Percentiles rank a stretch among this genome's conserved stretches.
phyloP scores from a whole-genome alignment of 441 rosid genomes.

The Kokia cookei region DNA sequence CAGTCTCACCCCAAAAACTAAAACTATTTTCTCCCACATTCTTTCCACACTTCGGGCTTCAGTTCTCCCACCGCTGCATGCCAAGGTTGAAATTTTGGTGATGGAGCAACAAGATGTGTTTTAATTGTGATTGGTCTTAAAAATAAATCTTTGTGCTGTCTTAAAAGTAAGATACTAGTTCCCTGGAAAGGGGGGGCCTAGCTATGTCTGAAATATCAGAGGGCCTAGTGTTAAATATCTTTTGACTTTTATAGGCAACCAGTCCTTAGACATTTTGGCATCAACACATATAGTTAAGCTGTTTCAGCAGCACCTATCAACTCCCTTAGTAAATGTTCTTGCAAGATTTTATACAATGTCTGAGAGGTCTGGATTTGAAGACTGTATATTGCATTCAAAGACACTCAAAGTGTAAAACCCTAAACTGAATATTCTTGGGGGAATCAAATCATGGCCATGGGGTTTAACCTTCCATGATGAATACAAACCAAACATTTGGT shows the following conservation, averaged over 20 bases:
- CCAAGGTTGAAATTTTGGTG: too few relatives aligned
- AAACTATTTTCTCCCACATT: neutral
- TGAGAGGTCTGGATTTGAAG: neutral
- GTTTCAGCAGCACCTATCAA: neutral
- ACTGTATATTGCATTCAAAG: neutral
- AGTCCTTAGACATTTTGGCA: neutral
- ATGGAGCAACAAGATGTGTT: too few relatives aligned
- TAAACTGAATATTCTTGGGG: neutral
- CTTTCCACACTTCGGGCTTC: neutral
- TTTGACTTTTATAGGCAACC: neutral
- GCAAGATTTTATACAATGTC: neutral
- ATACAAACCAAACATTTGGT: neutral
- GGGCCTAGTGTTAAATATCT: neutral
- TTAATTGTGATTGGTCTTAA: too few relatives aligned
- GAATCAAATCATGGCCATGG: neutral
- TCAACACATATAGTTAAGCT: neutral
- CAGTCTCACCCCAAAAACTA: neutral
- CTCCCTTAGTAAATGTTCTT: neutral
- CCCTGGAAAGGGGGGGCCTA: neutral
- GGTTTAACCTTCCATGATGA: neutral
- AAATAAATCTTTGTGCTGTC: too few relatives aligned
- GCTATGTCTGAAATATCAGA: neutral
- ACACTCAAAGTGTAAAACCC: neutral
- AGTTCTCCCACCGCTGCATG: too few relatives aligned
- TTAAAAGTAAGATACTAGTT: too few relatives aligned